These are phyloP conservation scores for Vicia villosa DNA, from an alignment of 306 rosid genomes.

Conservation along the genomic window DNA sequence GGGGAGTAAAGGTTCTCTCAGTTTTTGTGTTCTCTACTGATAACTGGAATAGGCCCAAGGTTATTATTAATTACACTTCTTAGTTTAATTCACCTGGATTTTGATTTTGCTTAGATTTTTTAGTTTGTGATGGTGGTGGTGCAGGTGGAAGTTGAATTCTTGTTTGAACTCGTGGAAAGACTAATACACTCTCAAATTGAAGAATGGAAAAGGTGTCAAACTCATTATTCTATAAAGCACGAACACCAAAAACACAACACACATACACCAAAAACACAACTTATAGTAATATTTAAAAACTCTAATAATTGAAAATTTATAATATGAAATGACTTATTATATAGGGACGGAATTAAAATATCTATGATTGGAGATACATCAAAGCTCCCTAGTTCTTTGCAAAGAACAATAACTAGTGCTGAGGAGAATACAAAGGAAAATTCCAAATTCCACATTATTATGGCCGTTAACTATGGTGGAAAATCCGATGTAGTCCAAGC, in stretches of 20 bases:
- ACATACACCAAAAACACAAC: too few relatives aligned
- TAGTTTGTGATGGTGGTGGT: slow-evolving; percentile 15
- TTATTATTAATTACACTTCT: slow-evolving; percentile 7
- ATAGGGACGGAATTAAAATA: slow-evolving; percentile 63
- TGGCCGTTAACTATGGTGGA: slow-evolving; percentile 78
- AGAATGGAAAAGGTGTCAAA: slow-evolving; percentile 46
- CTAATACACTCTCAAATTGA: slow-evolving; percentile 47
- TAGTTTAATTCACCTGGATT: not conserved
- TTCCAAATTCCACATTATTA: slow-evolving; percentile 54
- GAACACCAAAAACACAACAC: too few relatives aligned
- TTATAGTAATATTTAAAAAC: too few relatives aligned
- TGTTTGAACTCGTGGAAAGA: slow-evolving; percentile 58
- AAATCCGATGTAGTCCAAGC: slow-evolving; percentile 79
- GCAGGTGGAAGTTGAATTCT: slow-evolving; percentile 70
- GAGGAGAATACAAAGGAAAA: slow-evolving; percentile 56
- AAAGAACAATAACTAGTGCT: slow-evolving; percentile 38
- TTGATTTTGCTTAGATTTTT: not conserved
- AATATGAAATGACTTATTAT: too few relatives aligned
- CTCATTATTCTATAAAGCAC: too few relatives aligned
- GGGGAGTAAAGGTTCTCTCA: slow-evolving; percentile 71
- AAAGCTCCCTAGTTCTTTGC: slow-evolving; percentile 52
- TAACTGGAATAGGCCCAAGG: slow-evolving; percentile 76
- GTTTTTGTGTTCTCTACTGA: slow-evolving; percentile 68
- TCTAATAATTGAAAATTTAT: too few relatives aligned
- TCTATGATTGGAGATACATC: slow-evolving; percentile 72